Evolutionary conservation across 1,284 basidiomycete genomes (phyloP).

Genomic region (Naganishia sp.): DNA sequence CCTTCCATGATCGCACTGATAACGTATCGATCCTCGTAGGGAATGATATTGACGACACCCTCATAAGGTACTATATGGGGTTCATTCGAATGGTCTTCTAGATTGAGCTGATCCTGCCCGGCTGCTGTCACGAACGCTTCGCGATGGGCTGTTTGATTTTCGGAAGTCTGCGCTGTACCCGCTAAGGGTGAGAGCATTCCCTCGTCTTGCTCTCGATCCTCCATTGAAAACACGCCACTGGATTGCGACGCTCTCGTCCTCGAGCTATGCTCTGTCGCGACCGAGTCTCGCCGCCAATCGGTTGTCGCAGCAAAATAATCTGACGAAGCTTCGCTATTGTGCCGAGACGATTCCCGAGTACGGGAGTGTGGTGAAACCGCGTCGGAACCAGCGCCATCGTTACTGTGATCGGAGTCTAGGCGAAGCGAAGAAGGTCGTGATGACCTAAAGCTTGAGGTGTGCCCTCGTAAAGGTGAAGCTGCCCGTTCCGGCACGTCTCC

Average conservation of each 20-base stretch:
- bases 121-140: neutral
- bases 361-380: neutral
- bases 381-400: neutral
- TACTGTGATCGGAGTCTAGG: neutral
- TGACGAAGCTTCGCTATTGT: constrained; percentile 8
- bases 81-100: neutral
- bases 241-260: constrained; percentile 8
- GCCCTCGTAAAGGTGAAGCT: neutral
- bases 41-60: constrained; percentile 31
- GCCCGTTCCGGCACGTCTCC: neutral
- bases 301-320: neutral
- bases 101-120: too few relatives aligned
- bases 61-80: constrained; percentile 27
- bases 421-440: neutral
- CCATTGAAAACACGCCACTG: constrained; percentile 11
- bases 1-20: constrained; percentile 33
- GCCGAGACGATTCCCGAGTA: constrained; percentile 8
- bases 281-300: constrained; percentile 12
- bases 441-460: neutral
- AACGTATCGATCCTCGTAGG: constrained; percentile 25
- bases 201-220: constrained; percentile 2
- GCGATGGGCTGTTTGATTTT: neutral
- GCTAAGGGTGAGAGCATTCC: neutral
- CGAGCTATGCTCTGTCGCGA: constrained; percentile 1
- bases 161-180: neutral